Conservation (phyloP, 2,329 filamentous ascomycete species). For the Cladosporium sp. region DNA sequence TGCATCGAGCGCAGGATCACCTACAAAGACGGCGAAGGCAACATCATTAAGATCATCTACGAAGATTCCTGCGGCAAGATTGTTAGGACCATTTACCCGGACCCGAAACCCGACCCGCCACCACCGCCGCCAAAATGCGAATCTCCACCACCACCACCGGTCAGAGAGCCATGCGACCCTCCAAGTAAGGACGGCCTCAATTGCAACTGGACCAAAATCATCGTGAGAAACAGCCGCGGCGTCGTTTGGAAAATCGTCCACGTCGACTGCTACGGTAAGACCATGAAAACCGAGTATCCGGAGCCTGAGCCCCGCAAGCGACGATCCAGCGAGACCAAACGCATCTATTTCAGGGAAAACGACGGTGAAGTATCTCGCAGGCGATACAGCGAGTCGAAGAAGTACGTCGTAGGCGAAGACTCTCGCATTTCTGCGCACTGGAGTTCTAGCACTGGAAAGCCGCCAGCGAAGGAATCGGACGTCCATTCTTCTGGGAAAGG, state of each 20-base stretch:
- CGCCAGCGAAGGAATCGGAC: neutral
- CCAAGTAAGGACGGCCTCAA: neutral
- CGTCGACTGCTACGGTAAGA: slow-evolving; percentile 7
- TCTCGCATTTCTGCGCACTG: neutral
- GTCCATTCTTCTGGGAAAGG: no score
- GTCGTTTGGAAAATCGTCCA: slow-evolving; percentile 7
- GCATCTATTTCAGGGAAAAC: neutral
- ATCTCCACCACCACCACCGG: neutral
- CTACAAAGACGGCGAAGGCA: slow-evolving; percentile 2
- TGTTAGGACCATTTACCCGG: neutral
- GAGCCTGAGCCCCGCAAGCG: neutral
- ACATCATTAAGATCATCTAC: slow-evolving; percentile 8
- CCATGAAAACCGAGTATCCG: slow-evolving; percentile 8
- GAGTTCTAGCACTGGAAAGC: no score
- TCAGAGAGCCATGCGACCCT: neutral
- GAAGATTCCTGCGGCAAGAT: slow-evolving; percentile 7
- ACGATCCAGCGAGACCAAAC: neutral
- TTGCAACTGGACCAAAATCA: slow-evolving; percentile 3
- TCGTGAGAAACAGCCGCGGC: slow-evolving; percentile 5
- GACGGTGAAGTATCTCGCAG: neutral
- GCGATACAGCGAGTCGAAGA: slow-evolving; percentile 3
- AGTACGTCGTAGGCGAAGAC: neutral
- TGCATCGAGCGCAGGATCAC: slow-evolving; percentile 2
- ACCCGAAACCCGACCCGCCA: neutral
- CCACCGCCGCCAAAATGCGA: neutral